A percentile compares a stretch with the other conserved stretches of the same genome.
Conservation (phyloP, 2,329 filamentous ascomycete species). For the Arthrobotrys pseudoclavata region DNA sequence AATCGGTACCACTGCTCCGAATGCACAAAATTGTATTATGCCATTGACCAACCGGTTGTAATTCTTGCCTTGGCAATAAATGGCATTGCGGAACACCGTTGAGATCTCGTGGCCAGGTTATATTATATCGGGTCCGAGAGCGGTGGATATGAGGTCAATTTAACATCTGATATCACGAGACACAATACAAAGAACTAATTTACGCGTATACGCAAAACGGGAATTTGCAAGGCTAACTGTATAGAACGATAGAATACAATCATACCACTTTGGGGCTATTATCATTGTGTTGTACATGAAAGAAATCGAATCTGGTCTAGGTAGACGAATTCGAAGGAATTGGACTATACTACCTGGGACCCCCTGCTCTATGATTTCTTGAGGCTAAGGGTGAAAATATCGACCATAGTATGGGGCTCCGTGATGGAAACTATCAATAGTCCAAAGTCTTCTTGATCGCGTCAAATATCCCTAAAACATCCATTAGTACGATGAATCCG, state of each 20-base stretch:
- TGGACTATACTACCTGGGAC: not conserved
- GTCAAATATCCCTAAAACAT: constrained; percentile 75
- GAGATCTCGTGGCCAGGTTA: not conserved
- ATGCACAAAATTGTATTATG: not conserved
- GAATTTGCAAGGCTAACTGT: not conserved
- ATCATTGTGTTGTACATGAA: constrained; percentile 12
- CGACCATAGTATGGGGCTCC: not conserved
- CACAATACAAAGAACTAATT: constrained; percentile 5
- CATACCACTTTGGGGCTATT: constrained; percentile 5
- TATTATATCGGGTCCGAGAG: not conserved
- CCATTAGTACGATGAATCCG: not conserved
- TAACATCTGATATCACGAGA: constrained; percentile 22
- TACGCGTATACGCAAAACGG: constrained; percentile 2
- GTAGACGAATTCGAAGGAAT: not conserved
- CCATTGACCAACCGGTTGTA: constrained; percentile 11
- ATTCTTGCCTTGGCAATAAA: not conserved
- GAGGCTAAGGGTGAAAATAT: not conserved
- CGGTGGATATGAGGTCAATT: constrained; percentile 13
- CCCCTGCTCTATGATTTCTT: not conserved
- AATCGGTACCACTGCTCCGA: not conserved
- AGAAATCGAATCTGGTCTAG: not conserved
- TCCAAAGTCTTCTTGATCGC: constrained; percentile 76
- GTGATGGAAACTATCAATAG: constrained; percentile 69
- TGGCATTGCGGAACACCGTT: constrained; percentile 6
- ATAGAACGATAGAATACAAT: constrained; percentile 10